A percentile compares a stretch with the other conserved stretches of the same genome.
Conservation (phyloP, 805 yeast genomes). For the Crinitomyces ghanaensis region DNA sequence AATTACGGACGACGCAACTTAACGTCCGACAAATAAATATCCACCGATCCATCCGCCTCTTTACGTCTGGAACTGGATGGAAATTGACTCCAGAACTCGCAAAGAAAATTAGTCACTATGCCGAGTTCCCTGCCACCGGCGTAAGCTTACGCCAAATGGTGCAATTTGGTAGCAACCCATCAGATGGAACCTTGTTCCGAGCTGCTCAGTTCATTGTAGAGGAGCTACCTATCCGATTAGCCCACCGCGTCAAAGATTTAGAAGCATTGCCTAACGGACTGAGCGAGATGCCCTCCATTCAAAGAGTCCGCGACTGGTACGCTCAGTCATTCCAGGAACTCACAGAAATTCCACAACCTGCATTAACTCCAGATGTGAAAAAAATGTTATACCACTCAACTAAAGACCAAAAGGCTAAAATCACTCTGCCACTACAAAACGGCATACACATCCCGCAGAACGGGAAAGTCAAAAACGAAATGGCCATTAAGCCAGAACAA, state of each 20-base stretch:
- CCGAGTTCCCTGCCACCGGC: constrained; percentile 70
- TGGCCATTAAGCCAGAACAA: constrained; percentile 25
- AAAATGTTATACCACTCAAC: constrained; percentile 19
- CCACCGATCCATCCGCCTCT: too few species aligned
- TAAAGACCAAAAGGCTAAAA: constrained; percentile 8
- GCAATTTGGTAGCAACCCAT: constrained; percentile 72
- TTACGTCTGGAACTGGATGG: too few species aligned
- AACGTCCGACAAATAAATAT: too few species aligned
- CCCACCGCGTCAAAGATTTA: constrained; percentile 74
- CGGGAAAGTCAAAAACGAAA: constrained; percentile 12
- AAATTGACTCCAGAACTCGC: constrained; percentile 32
- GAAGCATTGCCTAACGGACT: constrained; percentile 71
- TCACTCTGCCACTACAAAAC: constrained; percentile 4
- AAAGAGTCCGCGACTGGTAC: constrained; percentile 76
- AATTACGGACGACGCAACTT: too few species aligned
- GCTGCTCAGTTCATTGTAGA: constrained; percentile 79
- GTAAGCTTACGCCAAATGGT: constrained; percentile 83
- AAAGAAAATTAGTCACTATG: constrained; percentile 50
- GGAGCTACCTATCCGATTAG: constrained; percentile 77
- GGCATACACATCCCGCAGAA: not conserved
- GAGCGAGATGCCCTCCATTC: constrained; percentile 60
- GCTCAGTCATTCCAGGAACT: constrained; percentile 78
- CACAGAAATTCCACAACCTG: constrained; percentile 51
- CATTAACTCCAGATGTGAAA: constrained; percentile 31
- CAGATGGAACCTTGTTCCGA: constrained; percentile 65